These are phyloP conservation scores for Globisporangium sylvaticum DNA, from an alignment of 352 stramenopile species.

Conservation along the genomic window DNA sequence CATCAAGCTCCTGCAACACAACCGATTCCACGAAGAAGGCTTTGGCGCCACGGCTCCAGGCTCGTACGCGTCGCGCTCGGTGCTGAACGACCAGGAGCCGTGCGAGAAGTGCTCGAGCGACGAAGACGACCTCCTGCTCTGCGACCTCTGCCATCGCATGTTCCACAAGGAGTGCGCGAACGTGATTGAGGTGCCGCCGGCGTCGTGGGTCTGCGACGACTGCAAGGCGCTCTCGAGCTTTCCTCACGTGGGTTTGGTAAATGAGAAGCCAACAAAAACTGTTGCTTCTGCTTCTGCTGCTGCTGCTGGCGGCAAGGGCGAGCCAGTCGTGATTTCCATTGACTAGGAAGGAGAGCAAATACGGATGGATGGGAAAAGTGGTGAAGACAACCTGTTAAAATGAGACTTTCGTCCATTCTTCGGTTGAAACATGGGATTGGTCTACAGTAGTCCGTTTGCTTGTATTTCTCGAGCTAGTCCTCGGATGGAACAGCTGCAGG, in stretches of 20 bases:
- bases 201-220: conserved; percentile 72
- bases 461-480: neutral
- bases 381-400: neutral
- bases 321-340: conserved; percentile 67
- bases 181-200: conserved; percentile 69
- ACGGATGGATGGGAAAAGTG: neutral
- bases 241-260: conserved; percentile 47
- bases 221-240: conserved; percentile 71
- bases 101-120: conserved; percentile 72
- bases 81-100: conserved; percentile 69
- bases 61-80: conserved; percentile 63
- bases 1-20: conserved; percentile 75
- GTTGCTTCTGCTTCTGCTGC: neutral
- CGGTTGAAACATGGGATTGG: neutral
- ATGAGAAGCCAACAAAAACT: conserved; percentile 5
- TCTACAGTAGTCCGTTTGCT: neutral
- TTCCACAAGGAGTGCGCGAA: conserved; percentile 84
- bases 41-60: conserved; percentile 48
- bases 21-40: conserved; percentile 69
- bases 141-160: conserved; percentile 79
- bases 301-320: conserved; percentile 1
- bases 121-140: conserved; percentile 68
- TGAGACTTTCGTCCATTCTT: neutral
- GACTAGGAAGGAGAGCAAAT: conserved; percentile 26
- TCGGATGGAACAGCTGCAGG: neutral